Percentiles rank a stretch among this genome's conserved stretches.
Evolutionary conservation across 768 basidiomycete genomes (phyloP).

Genomic region (Phanerodontia chrysosporium): DNA sequence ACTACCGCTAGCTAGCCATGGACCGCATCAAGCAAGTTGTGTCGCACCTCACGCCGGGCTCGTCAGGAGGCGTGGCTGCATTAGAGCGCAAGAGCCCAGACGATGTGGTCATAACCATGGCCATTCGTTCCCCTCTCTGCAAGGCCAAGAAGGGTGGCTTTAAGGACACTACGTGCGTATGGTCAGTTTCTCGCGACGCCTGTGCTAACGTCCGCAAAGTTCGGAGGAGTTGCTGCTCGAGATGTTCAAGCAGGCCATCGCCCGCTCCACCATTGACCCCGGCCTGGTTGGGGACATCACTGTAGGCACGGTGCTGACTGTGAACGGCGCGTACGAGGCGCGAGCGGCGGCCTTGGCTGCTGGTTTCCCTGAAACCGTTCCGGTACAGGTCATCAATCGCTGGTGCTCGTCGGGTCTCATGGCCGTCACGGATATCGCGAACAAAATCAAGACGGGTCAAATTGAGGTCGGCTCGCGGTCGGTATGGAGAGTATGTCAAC

Average conservation of each 20-base stretch:
- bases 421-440: slow-evolving; percentile 73
- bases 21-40: slow-evolving; percentile 65
- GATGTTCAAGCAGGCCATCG: slow-evolving; percentile 74
- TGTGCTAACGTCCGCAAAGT: slow-evolving; percentile 29
- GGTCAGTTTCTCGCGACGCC: slow-evolving; percentile 3
- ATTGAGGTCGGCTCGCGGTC: slow-evolving; percentile 77
- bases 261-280: slow-evolving; percentile 57
- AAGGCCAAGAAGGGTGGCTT: slow-evolving; percentile 74
- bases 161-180: slow-evolving; percentile 60
- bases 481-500: slow-evolving; percentile 88
- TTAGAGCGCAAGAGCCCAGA: slow-evolving; percentile 59
- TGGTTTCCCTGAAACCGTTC: slow-evolving; percentile 74
- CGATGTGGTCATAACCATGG: slow-evolving; percentile 82
- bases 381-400: slow-evolving; percentile 70
- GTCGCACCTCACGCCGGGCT: slow-evolving; percentile 45
- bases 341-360: slow-evolving; percentile 74
- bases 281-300: slow-evolving; percentile 70
- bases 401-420: slow-evolving; percentile 87
- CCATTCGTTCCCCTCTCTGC: slow-evolving; percentile 71
- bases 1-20: slow-evolving; percentile 29
- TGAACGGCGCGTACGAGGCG: slow-evolving; percentile 63
- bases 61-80: slow-evolving; percentile 42
- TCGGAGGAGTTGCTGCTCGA: slow-evolving; percentile 79
- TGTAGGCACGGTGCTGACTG: slow-evolving; percentile 72
- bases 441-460: slow-evolving; percentile 72